Evolutionary conservation across 2,329 filamentous ascomycete species (phyloP), one percentile per base, ranked within the genome.

Genomic region (Cadophora malorum): DNA sequence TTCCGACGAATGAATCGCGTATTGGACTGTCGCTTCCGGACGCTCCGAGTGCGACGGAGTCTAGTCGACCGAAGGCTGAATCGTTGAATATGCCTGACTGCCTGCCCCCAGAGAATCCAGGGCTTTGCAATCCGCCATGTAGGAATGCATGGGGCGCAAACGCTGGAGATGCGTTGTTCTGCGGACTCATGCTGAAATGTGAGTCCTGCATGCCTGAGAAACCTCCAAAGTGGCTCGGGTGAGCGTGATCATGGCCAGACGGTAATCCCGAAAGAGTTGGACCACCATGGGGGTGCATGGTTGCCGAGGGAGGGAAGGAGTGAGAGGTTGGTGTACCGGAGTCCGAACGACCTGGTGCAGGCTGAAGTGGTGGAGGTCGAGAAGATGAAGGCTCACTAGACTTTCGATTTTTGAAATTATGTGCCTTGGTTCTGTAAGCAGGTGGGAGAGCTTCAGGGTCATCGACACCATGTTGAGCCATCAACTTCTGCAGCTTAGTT

Each of bases 401-500:
- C 60, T 78, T 79, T 19, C 76, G 71, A 41, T 74, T 78, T 58
- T 75, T 78, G 63, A 78, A 75, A 10, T 68, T 71, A 61, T 78
- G 76, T 10, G 75, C 73, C 63, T 77, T 78, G n/a, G 73, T 75
- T 16, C 74, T 70, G 25, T 77, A 66, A 72, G 92, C 89, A 69
- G 94, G 90, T 0, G 96, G 96, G 4, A 99, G 84, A 73, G 97
- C 92, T 64, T 98, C 95, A 0, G 93, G 93, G 73, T 96, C 93
- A 3, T 94, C 90, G 14, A 98, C 93, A 1, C 94, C 94, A 69
- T 96, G 88, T 74, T 96, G 91, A 1, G 89, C 89, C 83, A 99
- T 91, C 75, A 98, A 87, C 82, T 97, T 98, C 79, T 98, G 95
- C 72, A 97, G 88, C 80, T 99, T 99, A 0, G 96, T 99, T 9